These are phyloP conservation scores for Phaeosphaeriaceae sp. DNA, from an alignment of 2,329 filamentous ascomycete genomes.

Conservation along the genomic window DNA sequence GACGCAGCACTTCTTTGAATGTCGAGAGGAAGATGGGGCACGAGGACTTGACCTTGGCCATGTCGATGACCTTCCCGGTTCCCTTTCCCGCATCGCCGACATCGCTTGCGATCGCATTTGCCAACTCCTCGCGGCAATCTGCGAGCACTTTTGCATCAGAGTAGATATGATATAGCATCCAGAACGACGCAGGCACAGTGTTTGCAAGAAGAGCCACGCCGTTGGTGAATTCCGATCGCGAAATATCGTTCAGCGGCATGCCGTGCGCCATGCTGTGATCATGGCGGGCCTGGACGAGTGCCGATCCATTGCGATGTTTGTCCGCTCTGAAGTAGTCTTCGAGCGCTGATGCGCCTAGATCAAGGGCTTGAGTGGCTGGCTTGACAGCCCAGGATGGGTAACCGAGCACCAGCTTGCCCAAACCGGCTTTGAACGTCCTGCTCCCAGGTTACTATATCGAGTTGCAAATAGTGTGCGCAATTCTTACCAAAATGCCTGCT, in stretches of 20 bases:
- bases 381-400: not conserved
- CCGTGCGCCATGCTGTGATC: not conserved
- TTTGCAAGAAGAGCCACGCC: not conserved
- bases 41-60: conserved; percentile 7
- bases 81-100: not conserved
- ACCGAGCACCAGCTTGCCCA: not conserved
- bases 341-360: not conserved
- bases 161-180: not conserved
- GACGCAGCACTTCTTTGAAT: conserved; percentile 50
- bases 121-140: not conserved
- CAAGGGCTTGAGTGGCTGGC: too few species aligned
- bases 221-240: not conserved
- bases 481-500: conserved; percentile 16
- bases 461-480: not conserved
- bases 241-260: not conserved
- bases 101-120: not conserved
- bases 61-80: not conserved
- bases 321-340: not conserved
- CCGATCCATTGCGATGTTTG: not conserved
- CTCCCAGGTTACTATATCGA: not conserved
- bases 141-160: not conserved
- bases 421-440: not conserved
- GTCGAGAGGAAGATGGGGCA: conserved; percentile 50
- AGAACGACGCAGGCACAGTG: not conserved
- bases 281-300: not conserved